Conservation (phyloP, 176 grass and related monocot species). For the Elaeis guineensis region DNA sequence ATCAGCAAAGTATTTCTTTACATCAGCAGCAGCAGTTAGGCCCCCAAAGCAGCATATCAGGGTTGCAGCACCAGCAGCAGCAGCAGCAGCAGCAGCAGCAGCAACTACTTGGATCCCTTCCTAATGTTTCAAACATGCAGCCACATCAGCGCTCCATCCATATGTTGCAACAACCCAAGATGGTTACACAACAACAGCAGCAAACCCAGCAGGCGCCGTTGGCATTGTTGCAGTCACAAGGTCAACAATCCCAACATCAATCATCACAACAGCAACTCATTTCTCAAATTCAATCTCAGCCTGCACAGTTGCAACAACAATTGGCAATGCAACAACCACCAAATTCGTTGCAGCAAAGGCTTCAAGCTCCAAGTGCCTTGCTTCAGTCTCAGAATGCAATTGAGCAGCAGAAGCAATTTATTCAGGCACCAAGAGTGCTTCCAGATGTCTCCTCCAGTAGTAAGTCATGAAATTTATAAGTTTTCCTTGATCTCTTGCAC, state of each 20-base stretch:
- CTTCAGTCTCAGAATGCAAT: slow-evolving; percentile 55
- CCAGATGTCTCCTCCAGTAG: slow-evolving; percentile 88
- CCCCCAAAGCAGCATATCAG: slow-evolving; percentile 51
- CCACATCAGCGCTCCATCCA: slow-evolving; percentile 35
- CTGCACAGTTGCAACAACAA: slow-evolving; percentile 48
- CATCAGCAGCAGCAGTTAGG: slow-evolving; percentile 57
- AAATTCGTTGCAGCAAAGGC: slow-evolving; percentile 28
- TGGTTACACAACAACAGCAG: slow-evolving; percentile 39
- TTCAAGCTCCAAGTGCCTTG: slow-evolving; percentile 57
- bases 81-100: slow-evolving; percentile 12
- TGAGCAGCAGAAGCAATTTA: slow-evolving; percentile 62
- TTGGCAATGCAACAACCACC: slow-evolving; percentile 48
- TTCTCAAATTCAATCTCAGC: slow-evolving; percentile 56
- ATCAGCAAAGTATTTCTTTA: slow-evolving; percentile 59
- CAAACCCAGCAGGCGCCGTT: slow-evolving; percentile 54
- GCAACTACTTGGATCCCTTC: slow-evolving; percentile 41
- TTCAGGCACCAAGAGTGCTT: slow-evolving; percentile 41
- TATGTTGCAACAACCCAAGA: slow-evolving; percentile 44
- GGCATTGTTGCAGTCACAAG: slow-evolving; percentile 47
- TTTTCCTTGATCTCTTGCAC: neutral
- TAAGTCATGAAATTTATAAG: slow-evolving; percentile 28
- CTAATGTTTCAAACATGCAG: slow-evolving; percentile 47
- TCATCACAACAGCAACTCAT: slow-evolving; percentile 67
- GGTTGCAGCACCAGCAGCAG: slow-evolving; percentile 46
- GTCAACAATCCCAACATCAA: slow-evolving; percentile 62